Evolutionary conservation across 495 filamentous ascomycete species (phyloP).

Genomic region (Niebla homalea): DNA sequence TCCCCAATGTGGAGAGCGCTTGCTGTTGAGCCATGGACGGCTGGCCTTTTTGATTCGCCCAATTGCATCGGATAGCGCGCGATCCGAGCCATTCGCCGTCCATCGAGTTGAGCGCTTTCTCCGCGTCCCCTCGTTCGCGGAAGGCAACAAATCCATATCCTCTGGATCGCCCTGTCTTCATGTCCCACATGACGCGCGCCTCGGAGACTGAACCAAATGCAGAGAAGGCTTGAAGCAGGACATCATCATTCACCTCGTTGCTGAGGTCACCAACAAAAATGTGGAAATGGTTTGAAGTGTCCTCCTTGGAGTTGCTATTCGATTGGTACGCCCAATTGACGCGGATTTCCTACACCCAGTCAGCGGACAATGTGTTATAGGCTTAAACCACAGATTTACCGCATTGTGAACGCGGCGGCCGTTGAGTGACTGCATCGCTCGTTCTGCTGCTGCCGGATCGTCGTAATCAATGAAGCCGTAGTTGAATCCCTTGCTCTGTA

Average conservation of each 20-base stretch:
- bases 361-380: neutral
- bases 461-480: slow-evolving; percentile 99
- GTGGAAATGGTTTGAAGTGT: slow-evolving; percentile 97
- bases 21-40: slow-evolving; percentile 96
- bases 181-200: slow-evolving; percentile 99
- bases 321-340: slow-evolving; percentile 99
- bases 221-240: slow-evolving; percentile 87
- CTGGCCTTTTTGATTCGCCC: slow-evolving; percentile 99
- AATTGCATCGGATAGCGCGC: slow-evolving; percentile 97
- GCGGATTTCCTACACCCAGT: slow-evolving; percentile 68
- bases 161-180: slow-evolving; percentile 97
- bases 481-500: slow-evolving; percentile 85
- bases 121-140: slow-evolving; percentile 84
- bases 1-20: slow-evolving; percentile 93
- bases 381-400: slow-evolving; percentile 39
- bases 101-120: slow-evolving; percentile 94
- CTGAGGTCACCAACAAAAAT: slow-evolving; percentile 98
- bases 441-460: slow-evolving; percentile 88
- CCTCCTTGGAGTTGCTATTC: slow-evolving; percentile 88
- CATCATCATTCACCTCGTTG: slow-evolving; percentile 97
- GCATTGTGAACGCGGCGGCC: slow-evolving; percentile 89
- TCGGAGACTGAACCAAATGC: slow-evolving; percentile 97
- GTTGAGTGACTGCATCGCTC: slow-evolving; percentile 94
- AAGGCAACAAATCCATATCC: slow-evolving; percentile 98
- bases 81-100: slow-evolving; percentile 99